phyloP scores from a whole-genome alignment of 352 stramenopile genomes.

The Pythium volutum region DNA sequence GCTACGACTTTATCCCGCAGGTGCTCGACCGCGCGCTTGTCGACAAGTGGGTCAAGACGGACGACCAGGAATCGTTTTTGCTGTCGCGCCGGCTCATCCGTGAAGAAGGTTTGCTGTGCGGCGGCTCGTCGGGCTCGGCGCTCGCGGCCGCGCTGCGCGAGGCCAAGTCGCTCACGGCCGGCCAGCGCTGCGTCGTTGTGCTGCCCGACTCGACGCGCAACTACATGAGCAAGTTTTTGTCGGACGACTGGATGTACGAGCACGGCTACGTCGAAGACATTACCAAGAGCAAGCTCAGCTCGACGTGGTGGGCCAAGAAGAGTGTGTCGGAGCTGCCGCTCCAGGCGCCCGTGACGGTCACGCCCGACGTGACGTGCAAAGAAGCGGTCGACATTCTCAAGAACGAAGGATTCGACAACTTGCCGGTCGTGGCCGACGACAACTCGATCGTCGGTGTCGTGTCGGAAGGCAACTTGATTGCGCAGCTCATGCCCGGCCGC shows the following conservation, averaged over 20 bases:
- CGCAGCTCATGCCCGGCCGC: constrained; percentile 86
- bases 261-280: constrained; percentile 79
- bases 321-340: constrained; percentile 87
- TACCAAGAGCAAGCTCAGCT: constrained; percentile 71
- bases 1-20: constrained; percentile 97
- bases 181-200: constrained; percentile 93
- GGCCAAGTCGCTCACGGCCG: constrained; percentile 82
- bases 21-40: constrained; percentile 93
- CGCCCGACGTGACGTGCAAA: constrained; percentile 87
- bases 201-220: constrained; percentile 95
- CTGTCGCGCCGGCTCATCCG: constrained; percentile 93
- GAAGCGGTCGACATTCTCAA: constrained; percentile 94
- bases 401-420: constrained; percentile 87
- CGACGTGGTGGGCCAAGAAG: constrained; percentile 95
- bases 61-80: constrained; percentile 92
- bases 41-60: constrained; percentile 94
- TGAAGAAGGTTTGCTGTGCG: constrained; percentile 94
- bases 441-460: constrained; percentile 94
- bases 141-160: constrained; percentile 82
- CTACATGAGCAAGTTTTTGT: constrained; percentile 98
- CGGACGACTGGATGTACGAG: constrained; percentile 94
- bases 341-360: constrained; percentile 91
- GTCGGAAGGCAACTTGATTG: constrained; percentile 95
- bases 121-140: constrained; percentile 92
- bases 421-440: constrained; percentile 74